phyloP scores from a whole-genome alignment of 768 basidiomycete species.

The Suillus hirtellus region DNA sequence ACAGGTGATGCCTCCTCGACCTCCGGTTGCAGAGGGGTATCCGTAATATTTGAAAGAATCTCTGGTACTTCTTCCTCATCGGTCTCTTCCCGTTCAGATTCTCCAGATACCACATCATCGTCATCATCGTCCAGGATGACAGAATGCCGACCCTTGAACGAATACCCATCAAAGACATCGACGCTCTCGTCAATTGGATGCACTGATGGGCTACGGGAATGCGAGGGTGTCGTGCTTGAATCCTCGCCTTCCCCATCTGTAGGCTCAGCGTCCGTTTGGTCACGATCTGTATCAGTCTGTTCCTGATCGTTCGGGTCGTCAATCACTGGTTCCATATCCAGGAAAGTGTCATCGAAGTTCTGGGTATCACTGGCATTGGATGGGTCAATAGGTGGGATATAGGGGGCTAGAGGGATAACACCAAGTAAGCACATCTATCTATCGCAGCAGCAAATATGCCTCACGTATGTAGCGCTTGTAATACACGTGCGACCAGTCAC shows the following conservation, averaged over 20 bases:
- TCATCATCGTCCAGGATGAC: constrained; percentile 75
- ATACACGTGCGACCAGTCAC: constrained; percentile 93
- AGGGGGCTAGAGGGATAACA: constrained; percentile 60
- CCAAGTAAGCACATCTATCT: constrained; percentile 15
- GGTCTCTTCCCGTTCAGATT: constrained; percentile 37
- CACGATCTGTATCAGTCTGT: constrained; percentile 64
- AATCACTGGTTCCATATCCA: constrained; percentile 92
- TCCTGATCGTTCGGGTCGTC: constrained; percentile 70
- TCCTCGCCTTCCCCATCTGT: constrained; percentile 78
- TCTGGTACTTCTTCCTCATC: constrained; percentile 40
- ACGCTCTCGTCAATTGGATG: constrained; percentile 53
- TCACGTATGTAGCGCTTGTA: constrained; percentile 92
- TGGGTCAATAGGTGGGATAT: constrained; percentile 90
- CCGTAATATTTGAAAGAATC: constrained; percentile 19
- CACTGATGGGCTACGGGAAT: constrained; percentile 75
- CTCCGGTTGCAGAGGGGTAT: constrained; percentile 26
- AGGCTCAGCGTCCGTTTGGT: constrained; percentile 67
- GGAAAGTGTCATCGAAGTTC: constrained; percentile 97
- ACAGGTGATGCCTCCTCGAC: constrained; percentile 31
- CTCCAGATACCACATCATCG: constrained; percentile 49
- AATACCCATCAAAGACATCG: constrained; percentile 93
- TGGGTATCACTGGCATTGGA: constrained; percentile 93
- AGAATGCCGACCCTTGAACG: constrained; percentile 86
- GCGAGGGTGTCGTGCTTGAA: constrained; percentile 75
- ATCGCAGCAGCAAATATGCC: constrained; percentile 29